Evolutionary conservation across 495 filamentous ascomycete genomes (phyloP), one percentile per base, ranked within the genome.

Genomic region (Aspergillus carlsbadensis): DNA sequence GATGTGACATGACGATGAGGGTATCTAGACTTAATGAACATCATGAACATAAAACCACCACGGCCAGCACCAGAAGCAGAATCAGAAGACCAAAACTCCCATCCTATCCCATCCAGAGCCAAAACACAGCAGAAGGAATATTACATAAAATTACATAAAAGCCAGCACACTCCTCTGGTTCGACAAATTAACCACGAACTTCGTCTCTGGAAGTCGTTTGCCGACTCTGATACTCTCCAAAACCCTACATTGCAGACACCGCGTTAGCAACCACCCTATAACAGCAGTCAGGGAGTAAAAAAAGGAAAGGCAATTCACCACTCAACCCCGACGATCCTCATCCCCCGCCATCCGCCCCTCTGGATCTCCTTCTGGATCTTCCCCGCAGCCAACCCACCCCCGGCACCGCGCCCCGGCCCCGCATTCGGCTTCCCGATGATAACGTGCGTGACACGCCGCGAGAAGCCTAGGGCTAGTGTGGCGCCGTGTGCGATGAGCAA

Each of bases 331-430:
- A 98, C 89, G 66, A 86, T 89, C 77, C 85, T 95, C n/a, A 96
- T 74, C 11, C 81, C 85, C 54, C 65, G 71, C 65, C 70, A 75
- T 10, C 72, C 71, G 18, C 84, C 81, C 4, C 86, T 76, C 40
- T 69, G 65, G 50, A 96, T 87, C 70, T 96, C 92, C 66, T 83
- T 88, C 66, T 98, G 87, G 17, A 96, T 69, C 72, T 98, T 98
- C 35, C 80, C 76, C 10, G 81, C 90, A 2, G 91, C 82, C 10
- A 98, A 74, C 0, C 91, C 92, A 26, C 92, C 92, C 0, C 91
- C 92, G 7, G 78, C 80, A 11, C 87, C 85, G 11, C 29, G 56
- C 49, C 15, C 63, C 22, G 66, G 42, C 10, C 68, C 73, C 33
- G 64, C 52, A 62, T 74, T 78, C n/a, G 84, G 81, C 44, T 67